Evolutionary conservation across 805 yeast species (phyloP).

Genomic region (Pichia californica): DNA sequence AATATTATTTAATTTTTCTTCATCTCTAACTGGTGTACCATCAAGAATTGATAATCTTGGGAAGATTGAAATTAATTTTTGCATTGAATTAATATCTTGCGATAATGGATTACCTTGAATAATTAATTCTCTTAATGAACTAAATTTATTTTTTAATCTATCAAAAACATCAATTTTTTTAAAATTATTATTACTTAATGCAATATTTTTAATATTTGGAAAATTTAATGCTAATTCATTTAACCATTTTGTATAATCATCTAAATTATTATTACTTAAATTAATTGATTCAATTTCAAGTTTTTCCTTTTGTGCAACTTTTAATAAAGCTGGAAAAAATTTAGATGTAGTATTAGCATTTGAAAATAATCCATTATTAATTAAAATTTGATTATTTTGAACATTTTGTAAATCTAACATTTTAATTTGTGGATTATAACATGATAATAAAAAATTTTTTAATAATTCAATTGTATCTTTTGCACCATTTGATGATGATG

Average conservation of each 20-base stretch:
- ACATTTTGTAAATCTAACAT: constrained; percentile 66
- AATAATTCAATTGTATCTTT: constrained; percentile 52
- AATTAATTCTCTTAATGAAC: constrained; percentile 67
- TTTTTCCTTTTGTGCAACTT: constrained; percentile 52
- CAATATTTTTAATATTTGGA: constrained; percentile 72
- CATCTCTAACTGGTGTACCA: constrained; percentile 74
- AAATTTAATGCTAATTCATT: constrained; percentile 63
- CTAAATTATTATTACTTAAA: constrained; percentile 62
- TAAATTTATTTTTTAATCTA: constrained; percentile 71
- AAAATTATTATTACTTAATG: constrained; percentile 72
- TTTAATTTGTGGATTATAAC: constrained; percentile 61
- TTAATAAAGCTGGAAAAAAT: constrained; percentile 86
- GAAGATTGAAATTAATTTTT: constrained; percentile 62
- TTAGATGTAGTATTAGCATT: constrained; percentile 47
- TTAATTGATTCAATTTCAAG: constrained; percentile 65
- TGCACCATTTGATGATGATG: no score
- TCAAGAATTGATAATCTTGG: constrained; percentile 79
- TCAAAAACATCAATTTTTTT: constrained; percentile 55
- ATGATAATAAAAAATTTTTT: constrained; percentile 49
- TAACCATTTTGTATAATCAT: constrained; percentile 45
- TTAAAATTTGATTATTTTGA: constrained; percentile 54
- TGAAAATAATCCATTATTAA: constrained; percentile 54
- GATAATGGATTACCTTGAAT: constrained; percentile 70
- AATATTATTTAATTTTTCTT: constrained; percentile 44
- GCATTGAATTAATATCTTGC: constrained; percentile 36